Percentiles rank a stretch among this genome's conserved stretches.
Evolutionary conservation across 2,329 filamentous ascomycete genomes (phyloP).

Genomic region (Calycina marina): DNA sequence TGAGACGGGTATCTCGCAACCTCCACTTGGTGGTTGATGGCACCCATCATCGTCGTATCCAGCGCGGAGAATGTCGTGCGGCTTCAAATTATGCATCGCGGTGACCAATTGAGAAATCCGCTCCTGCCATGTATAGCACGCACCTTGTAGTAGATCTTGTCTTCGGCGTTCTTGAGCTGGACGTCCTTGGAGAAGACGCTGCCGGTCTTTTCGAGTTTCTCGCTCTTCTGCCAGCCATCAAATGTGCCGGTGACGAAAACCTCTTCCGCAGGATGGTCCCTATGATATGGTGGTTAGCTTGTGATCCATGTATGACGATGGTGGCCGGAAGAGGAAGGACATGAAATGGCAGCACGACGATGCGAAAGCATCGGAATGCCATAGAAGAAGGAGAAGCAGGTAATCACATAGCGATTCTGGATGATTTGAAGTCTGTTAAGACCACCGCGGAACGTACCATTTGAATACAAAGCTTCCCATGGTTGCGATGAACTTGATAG

Average conservation of each 20-base stretch:
- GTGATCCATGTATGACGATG: constrained; percentile 11
- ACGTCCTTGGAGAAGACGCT: constrained; percentile 70
- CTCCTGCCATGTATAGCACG: constrained; percentile 19
- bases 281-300: constrained; percentile 27
- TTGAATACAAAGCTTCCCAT: constrained; percentile 26
- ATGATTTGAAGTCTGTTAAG: too few relatives aligned
- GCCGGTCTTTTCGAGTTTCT: constrained; percentile 65
- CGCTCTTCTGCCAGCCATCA: constrained; percentile 81
- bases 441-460: constrained; percentile 20
- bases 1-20: constrained; percentile 1
- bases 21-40: constrained; percentile 1
- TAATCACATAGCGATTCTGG: too few relatives aligned
- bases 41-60: too few relatives aligned
- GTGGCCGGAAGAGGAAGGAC: too few relatives aligned
- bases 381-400: too few relatives aligned
- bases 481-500: too few relatives aligned
- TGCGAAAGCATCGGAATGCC: too few relatives aligned
- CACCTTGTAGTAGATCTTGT: constrained; percentile 94
- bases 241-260: constrained; percentile 95
- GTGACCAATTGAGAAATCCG: too few relatives aligned
- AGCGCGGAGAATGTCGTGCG: background rate
- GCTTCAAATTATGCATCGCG: too few relatives aligned
- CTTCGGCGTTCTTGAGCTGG: constrained; percentile 44
- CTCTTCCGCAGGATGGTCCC: constrained; percentile 68
- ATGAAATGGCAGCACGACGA: too few relatives aligned